phyloP scores from a whole-genome alignment of 805 yeast species.

The Ogataea trehaloabstinens region DNA sequence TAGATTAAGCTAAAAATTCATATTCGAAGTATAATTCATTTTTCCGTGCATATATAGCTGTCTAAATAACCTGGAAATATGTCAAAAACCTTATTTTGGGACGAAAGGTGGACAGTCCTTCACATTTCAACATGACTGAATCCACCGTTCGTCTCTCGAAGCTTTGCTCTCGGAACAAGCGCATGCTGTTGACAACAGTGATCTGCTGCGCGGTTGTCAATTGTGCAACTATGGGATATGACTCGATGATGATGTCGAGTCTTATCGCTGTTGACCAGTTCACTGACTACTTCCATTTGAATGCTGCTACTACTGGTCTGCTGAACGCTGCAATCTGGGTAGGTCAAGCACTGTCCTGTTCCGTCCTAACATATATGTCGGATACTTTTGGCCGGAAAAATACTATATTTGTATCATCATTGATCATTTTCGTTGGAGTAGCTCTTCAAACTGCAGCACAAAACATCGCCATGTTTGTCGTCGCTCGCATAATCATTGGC shows the following conservation, averaged over 20 bases:
- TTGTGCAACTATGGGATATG: too few relatives aligned
- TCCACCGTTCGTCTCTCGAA: too few relatives aligned
- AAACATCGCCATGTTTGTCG: slow-evolving; percentile 33
- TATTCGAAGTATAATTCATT: too few relatives aligned
- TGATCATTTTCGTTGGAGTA: slow-evolving; percentile 53
- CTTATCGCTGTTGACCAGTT: slow-evolving; percentile 15
- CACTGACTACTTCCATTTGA: slow-evolving; percentile 10
- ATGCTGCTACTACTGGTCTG: slow-evolving; percentile 10
- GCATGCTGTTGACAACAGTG: too few relatives aligned
- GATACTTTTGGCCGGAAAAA: slow-evolving; percentile 54
- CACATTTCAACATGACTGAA: too few relatives aligned
- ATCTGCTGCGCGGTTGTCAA: too few relatives aligned
- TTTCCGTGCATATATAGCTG: too few relatives aligned
- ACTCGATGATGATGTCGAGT: slow-evolving; percentile 17
- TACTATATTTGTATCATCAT: slow-evolving; percentile 46
- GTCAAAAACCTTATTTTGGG: too few relatives aligned
- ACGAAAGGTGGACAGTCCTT: too few relatives aligned
- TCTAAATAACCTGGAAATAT: too few relatives aligned
- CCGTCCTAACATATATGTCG: slow-evolving; percentile 3
- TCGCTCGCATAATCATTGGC: slow-evolving; percentile 35
- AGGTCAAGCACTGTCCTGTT: slow-evolving; percentile 24
- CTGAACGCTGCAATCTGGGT: slow-evolving; percentile 19
- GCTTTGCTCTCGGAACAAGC: too few relatives aligned
- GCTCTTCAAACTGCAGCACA: slow-evolving; percentile 41
- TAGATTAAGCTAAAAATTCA: too few relatives aligned